phyloP scores from a whole-genome alignment of 306 rosid species.

The Vigna radiata region DNA sequence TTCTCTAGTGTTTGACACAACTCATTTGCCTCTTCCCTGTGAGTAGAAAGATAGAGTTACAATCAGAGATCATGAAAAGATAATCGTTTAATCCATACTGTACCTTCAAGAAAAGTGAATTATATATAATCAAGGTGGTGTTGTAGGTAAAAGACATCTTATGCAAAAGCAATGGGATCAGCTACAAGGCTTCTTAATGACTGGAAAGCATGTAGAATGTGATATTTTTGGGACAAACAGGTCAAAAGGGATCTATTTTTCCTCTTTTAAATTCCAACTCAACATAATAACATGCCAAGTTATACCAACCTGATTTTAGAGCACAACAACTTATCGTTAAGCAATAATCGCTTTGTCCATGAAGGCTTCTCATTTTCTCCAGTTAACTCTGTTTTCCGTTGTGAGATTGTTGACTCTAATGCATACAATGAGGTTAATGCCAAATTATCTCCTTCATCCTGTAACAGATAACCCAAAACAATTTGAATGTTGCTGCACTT shows the following conservation, averaged over 20 bases:
- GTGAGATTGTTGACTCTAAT: conserved; percentile 70
- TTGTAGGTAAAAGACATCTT: conserved; percentile 4
- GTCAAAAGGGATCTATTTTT: not conserved
- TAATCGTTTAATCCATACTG: not conserved
- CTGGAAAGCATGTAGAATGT: not conserved
- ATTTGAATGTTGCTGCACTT: conserved; percentile 16
- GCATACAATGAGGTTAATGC: conserved; percentile 74
- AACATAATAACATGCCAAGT: conserved; percentile 21
- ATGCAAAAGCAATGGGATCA: not conserved
- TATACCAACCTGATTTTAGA: conserved; percentile 74
- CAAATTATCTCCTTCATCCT: conserved; percentile 61
- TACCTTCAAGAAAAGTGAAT: conserved; percentile 30
- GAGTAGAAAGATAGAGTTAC: conserved; percentile 29
- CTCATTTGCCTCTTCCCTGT: conserved; percentile 87
- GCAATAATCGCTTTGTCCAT: conserved; percentile 79
- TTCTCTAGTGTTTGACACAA: conserved; percentile 80
- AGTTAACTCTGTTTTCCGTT: conserved; percentile 70
- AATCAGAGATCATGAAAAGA: conserved; percentile 1
- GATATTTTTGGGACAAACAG: not conserved
- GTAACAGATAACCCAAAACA: conserved; percentile 44
- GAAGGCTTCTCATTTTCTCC: conserved; percentile 66
- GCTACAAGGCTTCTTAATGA: not conserved
- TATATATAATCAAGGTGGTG: not conserved
- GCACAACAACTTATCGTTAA: conserved; percentile 67
- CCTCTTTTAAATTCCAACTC: conserved; percentile 8